phyloP scores from a whole-genome alignment of 78 protist genomes.

The Chrysochromulina parva region DNA sequence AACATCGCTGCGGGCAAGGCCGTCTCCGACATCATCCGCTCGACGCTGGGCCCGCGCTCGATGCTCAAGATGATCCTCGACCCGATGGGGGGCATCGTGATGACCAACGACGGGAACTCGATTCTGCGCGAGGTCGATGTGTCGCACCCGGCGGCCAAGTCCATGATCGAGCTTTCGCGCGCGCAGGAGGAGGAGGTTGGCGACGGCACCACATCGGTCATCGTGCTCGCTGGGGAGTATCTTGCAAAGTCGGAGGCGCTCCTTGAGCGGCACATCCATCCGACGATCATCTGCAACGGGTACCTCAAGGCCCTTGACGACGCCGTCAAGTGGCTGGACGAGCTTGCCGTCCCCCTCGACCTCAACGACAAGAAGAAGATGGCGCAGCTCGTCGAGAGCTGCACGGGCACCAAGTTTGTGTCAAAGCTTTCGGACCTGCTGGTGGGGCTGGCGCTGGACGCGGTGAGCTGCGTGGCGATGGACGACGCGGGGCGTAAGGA shows the following conservation, averaged over 20 bases:
- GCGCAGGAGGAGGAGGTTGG: slow-evolving; percentile 98
- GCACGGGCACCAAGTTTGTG: slow-evolving; percentile 91
- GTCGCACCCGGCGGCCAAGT: slow-evolving; percentile 97
- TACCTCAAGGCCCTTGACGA: slow-evolving; percentile 87
- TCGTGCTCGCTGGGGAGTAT: slow-evolving; percentile 89
- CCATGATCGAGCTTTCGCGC: slow-evolving; percentile 91
- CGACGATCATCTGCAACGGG: slow-evolving; percentile 77
- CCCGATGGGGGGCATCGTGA: slow-evolving; percentile 93
- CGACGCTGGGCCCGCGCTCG: slow-evolving; percentile 96
- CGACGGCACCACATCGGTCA: slow-evolving; percentile 98
- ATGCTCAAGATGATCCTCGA: slow-evolving; percentile 98
- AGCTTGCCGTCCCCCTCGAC: slow-evolving; percentile 78
- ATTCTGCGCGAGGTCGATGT: slow-evolving; percentile 97
- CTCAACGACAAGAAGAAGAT: slow-evolving; percentile 60
- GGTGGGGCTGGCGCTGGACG: slow-evolving; percentile 93
- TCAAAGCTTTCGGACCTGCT: slow-evolving; percentile 27
- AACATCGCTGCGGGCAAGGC: slow-evolving; percentile 94
- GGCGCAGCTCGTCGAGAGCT: slow-evolving; percentile 65
- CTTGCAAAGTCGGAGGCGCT: slow-evolving; percentile 81
- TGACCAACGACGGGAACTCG: slow-evolving; percentile 98
- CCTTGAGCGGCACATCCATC: slow-evolving; percentile 89
- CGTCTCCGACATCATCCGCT: slow-evolving; percentile 91
- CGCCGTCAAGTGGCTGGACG: slow-evolving; percentile 73
- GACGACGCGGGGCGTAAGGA: slow-evolving; percentile 73
- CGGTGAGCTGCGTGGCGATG: slow-evolving; percentile 83